These are phyloP conservation scores for Cyclotella kingstonii DNA, from an alignment of 108 stramenopile species.

Conservation along the genomic window DNA sequence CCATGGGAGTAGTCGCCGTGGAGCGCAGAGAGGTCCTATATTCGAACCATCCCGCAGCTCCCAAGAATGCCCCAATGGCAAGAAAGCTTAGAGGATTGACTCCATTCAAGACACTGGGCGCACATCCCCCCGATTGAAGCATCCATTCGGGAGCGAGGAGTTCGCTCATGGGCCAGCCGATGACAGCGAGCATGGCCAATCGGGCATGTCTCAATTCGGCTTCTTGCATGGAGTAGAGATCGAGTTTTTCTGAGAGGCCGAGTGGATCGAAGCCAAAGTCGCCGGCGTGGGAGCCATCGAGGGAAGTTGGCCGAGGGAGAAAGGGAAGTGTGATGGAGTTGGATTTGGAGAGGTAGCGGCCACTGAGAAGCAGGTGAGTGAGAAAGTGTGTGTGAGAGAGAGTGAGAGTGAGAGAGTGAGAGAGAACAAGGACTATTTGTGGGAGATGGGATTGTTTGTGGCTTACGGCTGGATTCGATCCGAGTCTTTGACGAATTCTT, in stretches of 20 bases:
- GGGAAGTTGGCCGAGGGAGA: constrained; percentile 60
- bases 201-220: constrained; percentile 71
- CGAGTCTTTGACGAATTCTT: constrained; percentile 40
- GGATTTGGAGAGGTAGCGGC: constrained; percentile 57
- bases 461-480: constrained; percentile 40
- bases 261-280: constrained; percentile 85
- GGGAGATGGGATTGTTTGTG: not conserved
- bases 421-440: too few species aligned
- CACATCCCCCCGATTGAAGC: constrained; percentile 59
- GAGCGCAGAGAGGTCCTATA: constrained; percentile 66
- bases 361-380: constrained; percentile 36
- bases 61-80: constrained; percentile 51
- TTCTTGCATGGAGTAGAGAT: constrained; percentile 60
- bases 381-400: not conserved
- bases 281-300: constrained; percentile 83
- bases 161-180: constrained; percentile 78
- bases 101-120: constrained; percentile 79
- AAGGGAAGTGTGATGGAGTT: constrained; percentile 74
- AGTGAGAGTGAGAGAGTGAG: not conserved
- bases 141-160: constrained; percentile 69
- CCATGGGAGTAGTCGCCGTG: constrained; percentile 47
- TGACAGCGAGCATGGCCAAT: constrained; percentile 79
- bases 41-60: constrained; percentile 67
- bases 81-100: constrained; percentile 65
- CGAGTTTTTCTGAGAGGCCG: constrained; percentile 61